phyloP scores from a whole-genome alignment of 148 eudicot species.

The Rhododendron williamsianum region DNA sequence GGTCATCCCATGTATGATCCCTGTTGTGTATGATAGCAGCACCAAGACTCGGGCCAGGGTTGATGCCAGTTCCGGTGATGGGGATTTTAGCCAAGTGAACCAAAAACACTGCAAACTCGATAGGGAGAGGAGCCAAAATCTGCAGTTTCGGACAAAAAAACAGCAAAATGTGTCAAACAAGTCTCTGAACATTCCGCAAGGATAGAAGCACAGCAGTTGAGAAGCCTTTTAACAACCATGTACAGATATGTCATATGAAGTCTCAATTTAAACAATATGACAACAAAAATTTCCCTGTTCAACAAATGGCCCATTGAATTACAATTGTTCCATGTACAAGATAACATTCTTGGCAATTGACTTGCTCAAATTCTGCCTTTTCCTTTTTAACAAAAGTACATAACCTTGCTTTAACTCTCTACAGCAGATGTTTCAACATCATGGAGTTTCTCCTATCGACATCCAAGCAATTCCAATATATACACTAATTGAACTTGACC shows the following conservation, averaged over 20 bases:
- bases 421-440: not conserved
- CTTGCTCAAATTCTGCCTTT: not conserved
- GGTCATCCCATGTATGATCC: slow-evolving; percentile 43
- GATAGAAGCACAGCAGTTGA: not conserved
- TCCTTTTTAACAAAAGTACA: not conserved
- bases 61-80: slow-evolving; percentile 47
- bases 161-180: not conserved
- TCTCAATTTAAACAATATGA: not conserved
- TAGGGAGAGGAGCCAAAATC: not conserved
- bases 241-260: not conserved
- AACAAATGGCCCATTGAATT: not conserved
- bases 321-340: not conserved
- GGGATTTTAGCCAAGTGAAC: slow-evolving; percentile 49
- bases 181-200: not conserved
- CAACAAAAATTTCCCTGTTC: not conserved
- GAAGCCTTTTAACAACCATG: not conserved
- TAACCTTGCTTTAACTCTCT: not conserved
- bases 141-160: slow-evolving; percentile 16
- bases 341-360: not conserved
- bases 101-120: slow-evolving; percentile 31
- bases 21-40: slow-evolving; percentile 44
- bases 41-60: slow-evolving; percentile 47
- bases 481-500: not conserved
- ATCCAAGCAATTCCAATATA: not conserved
- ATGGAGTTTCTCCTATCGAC: not conserved